These are phyloP conservation scores for Fusarium pseudonygamai DNA, from an alignment of 2,329 filamentous ascomycete genomes.

Conservation along the genomic window DNA sequence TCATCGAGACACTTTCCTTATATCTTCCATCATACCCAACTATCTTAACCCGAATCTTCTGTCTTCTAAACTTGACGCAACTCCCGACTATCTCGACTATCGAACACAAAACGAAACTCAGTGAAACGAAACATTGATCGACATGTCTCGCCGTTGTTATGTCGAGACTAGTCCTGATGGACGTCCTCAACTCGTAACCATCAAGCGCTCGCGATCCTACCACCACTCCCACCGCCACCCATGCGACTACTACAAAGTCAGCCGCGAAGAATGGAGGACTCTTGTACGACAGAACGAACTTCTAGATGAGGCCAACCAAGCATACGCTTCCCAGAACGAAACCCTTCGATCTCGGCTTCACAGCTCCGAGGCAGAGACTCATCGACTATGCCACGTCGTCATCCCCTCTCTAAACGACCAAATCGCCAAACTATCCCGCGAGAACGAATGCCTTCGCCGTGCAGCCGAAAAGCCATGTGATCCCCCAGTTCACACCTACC, in stretches of 20 bases:
- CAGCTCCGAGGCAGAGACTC: constrained; percentile 48
- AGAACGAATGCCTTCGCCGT: constrained; percentile 54
- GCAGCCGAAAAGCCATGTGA: constrained; percentile 47
- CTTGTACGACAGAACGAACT: constrained; percentile 50
- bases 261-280: constrained; percentile 50
- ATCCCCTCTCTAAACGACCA: constrained; percentile 51
- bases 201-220: constrained; percentile 53
- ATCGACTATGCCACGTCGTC: constrained; percentile 46
- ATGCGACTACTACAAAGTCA: constrained; percentile 50
- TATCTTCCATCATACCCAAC: constrained; percentile 6
- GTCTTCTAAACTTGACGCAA: background rate
- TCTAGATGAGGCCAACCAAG: constrained; percentile 49
- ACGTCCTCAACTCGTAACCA: constrained; percentile 49
- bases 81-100: background rate
- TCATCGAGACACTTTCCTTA: constrained; percentile 19
- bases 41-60: background rate
- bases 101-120: background rate
- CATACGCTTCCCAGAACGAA: constrained; percentile 46
- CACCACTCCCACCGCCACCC: constrained; percentile 46
- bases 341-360: constrained; percentile 50
- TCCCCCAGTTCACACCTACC: constrained; percentile 28
- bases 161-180: constrained; percentile 50
- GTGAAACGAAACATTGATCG: background rate
- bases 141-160: constrained; percentile 51
- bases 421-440: constrained; percentile 48